These are phyloP conservation scores for Penicillium herquei DNA, from an alignment of 495 filamentous ascomycete genomes.

Conservation along the genomic window DNA sequence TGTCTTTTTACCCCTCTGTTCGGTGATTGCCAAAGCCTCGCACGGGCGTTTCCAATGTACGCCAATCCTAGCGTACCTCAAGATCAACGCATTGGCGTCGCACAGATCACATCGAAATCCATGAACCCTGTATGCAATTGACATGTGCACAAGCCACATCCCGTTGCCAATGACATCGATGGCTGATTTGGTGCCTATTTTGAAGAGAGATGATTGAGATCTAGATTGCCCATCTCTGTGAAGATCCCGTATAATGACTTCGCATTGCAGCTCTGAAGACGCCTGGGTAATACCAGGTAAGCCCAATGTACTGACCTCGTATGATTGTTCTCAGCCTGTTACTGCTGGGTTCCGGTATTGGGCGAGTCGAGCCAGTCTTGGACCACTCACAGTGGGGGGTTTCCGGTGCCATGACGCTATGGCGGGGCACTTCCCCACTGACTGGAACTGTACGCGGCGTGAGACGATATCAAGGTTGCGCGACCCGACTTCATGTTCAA, in stretches of 20 bases:
- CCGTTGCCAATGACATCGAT: slow-evolving; percentile 13
- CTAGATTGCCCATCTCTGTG: neutral
- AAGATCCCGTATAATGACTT: neutral
- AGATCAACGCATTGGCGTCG: neutral
- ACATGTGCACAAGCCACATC: slow-evolving; percentile 5
- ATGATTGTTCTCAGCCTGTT: neutral
- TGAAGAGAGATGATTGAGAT: neutral
- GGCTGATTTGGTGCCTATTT: slow-evolving; percentile 1
- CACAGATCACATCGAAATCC: slow-evolving; percentile 3
- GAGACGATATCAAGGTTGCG: slow-evolving; percentile 9
- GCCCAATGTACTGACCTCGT: slow-evolving; percentile 4
- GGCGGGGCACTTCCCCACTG: slow-evolving; percentile 7
- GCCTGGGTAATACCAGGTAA: slow-evolving; percentile 16
- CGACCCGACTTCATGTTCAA: slow-evolving; percentile 1
- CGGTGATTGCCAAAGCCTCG: slow-evolving; percentile 2
- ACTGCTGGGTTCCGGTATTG: slow-evolving; percentile 4
- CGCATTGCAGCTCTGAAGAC: neutral
- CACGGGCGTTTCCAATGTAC: slow-evolving; percentile 8
- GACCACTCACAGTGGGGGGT: slow-evolving; percentile 11
- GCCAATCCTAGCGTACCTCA: slow-evolving; percentile 1
- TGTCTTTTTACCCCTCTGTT: neutral
- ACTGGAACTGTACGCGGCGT: slow-evolving; percentile 7
- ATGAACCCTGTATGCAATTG: neutral
- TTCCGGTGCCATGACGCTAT: slow-evolving; percentile 19
- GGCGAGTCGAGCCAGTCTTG: neutral